phyloP scores from a whole-genome alignment of 768 basidiomycete species.

The Podaxis mareebaensis region DNA sequence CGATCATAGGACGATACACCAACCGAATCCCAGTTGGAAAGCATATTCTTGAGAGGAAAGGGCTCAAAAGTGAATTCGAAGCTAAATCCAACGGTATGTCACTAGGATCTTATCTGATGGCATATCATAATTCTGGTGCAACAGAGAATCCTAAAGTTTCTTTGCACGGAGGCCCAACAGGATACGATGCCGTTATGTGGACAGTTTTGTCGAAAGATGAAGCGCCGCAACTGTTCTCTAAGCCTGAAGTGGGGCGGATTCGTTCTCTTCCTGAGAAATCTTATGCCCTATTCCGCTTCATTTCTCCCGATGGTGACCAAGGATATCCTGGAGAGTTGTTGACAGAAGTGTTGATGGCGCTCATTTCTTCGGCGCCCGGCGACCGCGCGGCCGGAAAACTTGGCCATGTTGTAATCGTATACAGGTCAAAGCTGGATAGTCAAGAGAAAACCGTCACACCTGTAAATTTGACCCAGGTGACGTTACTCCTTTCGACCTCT shows the following conservation, averaged over 20 bases:
- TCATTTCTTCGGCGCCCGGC: slow-evolving; percentile 37
- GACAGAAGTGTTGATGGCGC: slow-evolving; percentile 56
- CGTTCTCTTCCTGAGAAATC: slow-evolving; percentile 28
- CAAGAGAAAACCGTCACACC: slow-evolving; percentile 58
- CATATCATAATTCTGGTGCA: neutral
- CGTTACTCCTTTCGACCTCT: slow-evolving; percentile 1
- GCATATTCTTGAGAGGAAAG: slow-evolving; percentile 53
- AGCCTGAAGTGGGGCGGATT: slow-evolving; percentile 51
- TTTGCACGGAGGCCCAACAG: slow-evolving; percentile 70
- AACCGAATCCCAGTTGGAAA: slow-evolving; percentile 70
- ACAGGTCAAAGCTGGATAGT: slow-evolving; percentile 65
- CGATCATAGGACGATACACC: slow-evolving; percentile 70
- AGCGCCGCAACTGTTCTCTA: slow-evolving; percentile 53
- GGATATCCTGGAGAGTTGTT: slow-evolving; percentile 66
- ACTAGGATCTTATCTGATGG: neutral
- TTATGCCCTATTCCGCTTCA: slow-evolving; percentile 55
- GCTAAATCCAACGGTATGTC: slow-evolving; percentile 41
- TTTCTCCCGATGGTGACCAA: slow-evolving; percentile 67
- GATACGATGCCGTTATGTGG: slow-evolving; percentile 64
- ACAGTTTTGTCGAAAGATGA: slow-evolving; percentile 40
- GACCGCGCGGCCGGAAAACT: slow-evolving; percentile 31
- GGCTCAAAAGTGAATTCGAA: slow-evolving; percentile 46
- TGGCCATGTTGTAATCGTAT: slow-evolving; percentile 68
- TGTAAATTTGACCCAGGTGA: slow-evolving; percentile 74
- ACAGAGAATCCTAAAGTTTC: slow-evolving; percentile 57